Base-by-base conservation (phyloP, 176 grass and related monocot genomes). In the Oryza meridionalis region DNA sequence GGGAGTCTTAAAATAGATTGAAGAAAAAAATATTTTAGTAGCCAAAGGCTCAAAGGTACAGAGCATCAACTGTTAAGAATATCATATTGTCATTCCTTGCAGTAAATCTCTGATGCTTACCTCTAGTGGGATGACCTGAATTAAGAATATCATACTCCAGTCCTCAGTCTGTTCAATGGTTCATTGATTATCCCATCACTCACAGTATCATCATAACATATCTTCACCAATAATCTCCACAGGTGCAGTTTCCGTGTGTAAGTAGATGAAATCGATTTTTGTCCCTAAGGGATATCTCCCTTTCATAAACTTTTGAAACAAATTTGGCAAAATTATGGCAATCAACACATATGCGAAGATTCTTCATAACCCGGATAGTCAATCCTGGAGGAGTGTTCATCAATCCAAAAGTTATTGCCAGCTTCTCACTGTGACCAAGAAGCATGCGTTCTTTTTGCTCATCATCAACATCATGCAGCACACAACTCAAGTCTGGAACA, bases 281-380 rank as follows among this genome's bases (percentile, higher is more conserved):
- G 86, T 94, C 93, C 68, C 93, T 88, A 50, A 94, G 58, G 50
- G 93, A 90, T 84, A 92, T 86, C 68, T 88, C 82, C 12, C 85
- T 92, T 71, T 22, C 11, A 50, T 92, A 94, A 38, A 92, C 85
- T 82, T 86, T 88, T 4, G 93, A 94, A 62, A 94, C 88, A 84
- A 86, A 90, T 43, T 90, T 94, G 4, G 93, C 93, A 90, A 90
- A 94, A 87, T 94, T 94, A 66, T 92, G 93, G 61, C 93, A 94
- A 86, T 94, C 93, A 70, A 88, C 79, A 45, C 93, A 94, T n/a
- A 94, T 88, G 69, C 87, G 90, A 77, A 94, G 90, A 26, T 94
- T 94, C 85, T 94, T 94, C 84, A 91, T 92, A 58, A 94, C 77
- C 59, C 29, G 59, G 69, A 94, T 88, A 32, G 64, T 83, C 37